Evolutionary conservation across 768 basidiomycete species (phyloP).

Genomic region (Russula brevipes): DNA sequence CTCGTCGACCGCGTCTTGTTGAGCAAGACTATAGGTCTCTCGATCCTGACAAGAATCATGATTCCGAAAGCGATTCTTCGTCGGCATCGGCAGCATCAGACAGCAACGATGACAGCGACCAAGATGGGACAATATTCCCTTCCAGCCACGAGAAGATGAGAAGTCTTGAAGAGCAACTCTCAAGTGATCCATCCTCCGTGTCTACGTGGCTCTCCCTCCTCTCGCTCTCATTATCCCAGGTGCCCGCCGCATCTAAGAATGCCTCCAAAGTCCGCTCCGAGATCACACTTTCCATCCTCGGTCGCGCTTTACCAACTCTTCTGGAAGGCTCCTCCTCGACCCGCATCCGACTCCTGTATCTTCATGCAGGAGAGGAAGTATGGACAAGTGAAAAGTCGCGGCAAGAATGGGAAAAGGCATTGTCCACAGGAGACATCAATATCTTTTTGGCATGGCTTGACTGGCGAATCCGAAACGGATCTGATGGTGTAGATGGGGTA

Average conservation of each 20-base stretch:
- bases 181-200: constrained; percentile 46
- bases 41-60: constrained; percentile 30
- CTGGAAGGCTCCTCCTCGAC: constrained; percentile 46
- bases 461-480: constrained; percentile 55
- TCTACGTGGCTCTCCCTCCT: constrained; percentile 61
- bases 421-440: constrained; percentile 47
- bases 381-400: constrained; percentile 54
- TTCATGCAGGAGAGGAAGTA: constrained; percentile 67
- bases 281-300: constrained; percentile 60
- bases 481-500: constrained; percentile 47
- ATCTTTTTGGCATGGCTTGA: constrained; percentile 80
- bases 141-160: constrained; percentile 57
- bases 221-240: constrained; percentile 54
- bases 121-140: constrained; percentile 2
- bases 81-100: constrained; percentile 23
- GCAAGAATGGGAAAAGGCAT: constrained; percentile 66
- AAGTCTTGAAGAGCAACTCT: constrained; percentile 51
- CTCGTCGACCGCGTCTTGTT: constrained; percentile 32
- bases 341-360: constrained; percentile 53
- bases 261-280: constrained; percentile 63
- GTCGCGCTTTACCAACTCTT: constrained; percentile 56
- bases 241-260: constrained; percentile 63
- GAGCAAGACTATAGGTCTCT: constrained; percentile 51
- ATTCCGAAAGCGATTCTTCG: constrained; percentile 36
- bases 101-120: constrained; percentile 12